Conservation (phyloP, 345 rosid genomes). For the Hibiscus trionum region DNA sequence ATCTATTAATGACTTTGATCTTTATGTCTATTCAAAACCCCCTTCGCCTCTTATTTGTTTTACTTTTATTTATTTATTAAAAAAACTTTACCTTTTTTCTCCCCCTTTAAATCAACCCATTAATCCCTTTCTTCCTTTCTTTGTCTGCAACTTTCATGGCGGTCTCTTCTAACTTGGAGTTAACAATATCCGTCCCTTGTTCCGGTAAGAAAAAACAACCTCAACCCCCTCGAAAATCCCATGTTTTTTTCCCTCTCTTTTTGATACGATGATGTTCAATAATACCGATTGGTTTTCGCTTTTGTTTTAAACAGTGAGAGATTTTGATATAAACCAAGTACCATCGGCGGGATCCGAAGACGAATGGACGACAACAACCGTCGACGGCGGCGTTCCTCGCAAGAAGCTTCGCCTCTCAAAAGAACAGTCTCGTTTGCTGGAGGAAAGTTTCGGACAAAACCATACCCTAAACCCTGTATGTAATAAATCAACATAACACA, state of each 20-base stretch:
- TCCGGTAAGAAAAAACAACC: conserved; percentile 31
- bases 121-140: conserved; percentile 11
- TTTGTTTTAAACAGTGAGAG: conserved; percentile 25
- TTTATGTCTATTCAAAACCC: no score
- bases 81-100: conserved; percentile 28
- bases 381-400: conserved; percentile 36
- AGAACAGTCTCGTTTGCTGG: conserved; percentile 90
- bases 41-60: not conserved
- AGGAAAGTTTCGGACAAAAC: conserved; percentile 86
- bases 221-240: not conserved
- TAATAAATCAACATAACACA: not conserved
- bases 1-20: no score
- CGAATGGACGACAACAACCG: conserved; percentile 30
- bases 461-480: conserved; percentile 78
- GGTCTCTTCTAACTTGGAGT: conserved; percentile 65
- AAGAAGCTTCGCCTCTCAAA: conserved; percentile 85
- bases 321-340: conserved; percentile 59
- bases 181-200: conserved; percentile 61
- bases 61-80: not conserved
- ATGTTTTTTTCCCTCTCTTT: not conserved
- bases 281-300: not conserved
- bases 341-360: conserved; percentile 37
- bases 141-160: conserved; percentile 31
- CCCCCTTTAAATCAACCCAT: not conserved
- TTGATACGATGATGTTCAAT: not conserved